A percentile compares a stretch with the other conserved stretches of the same genome.
Conservation (phyloP, 352 stramenopile species). For the Phytophthora rubi region DNA sequence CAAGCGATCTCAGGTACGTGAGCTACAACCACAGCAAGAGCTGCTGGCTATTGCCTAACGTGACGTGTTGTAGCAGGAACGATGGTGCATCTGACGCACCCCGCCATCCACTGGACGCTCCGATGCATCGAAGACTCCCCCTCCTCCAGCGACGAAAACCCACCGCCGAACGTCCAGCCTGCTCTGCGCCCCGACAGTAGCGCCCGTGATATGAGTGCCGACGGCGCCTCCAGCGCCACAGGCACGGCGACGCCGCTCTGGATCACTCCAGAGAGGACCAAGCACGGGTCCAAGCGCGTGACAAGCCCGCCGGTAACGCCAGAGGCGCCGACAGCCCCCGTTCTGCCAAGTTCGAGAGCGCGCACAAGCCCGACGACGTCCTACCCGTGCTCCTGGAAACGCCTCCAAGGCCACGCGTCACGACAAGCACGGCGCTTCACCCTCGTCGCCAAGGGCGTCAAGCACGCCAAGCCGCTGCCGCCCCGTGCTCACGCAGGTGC, state of each 20-base stretch:
- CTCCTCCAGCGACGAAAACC: not conserved
- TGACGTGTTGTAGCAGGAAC: not conserved
- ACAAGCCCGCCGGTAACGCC: not conserved
- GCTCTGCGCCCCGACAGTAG: not conserved
- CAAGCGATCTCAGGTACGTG: not conserved
- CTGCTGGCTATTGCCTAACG: not conserved
- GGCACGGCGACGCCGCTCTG: not conserved
- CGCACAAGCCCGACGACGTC: not conserved
- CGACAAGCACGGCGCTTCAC: no score
- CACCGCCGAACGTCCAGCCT: not conserved
- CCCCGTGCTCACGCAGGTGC: no score
- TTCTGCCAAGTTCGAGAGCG: not conserved
- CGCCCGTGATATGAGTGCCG: no score
- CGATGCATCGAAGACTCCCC: not conserved
- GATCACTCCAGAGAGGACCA: not conserved
- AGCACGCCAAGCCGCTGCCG: no score
- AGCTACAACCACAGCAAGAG: not conserved
- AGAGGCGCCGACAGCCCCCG: no score
- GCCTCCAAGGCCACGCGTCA: no score
- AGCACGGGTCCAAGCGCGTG: not conserved
- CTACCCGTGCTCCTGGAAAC: not conserved
- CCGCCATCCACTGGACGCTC: not conserved
- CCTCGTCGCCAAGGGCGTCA: no score
- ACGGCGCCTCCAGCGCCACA: not conserved
- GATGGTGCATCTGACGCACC: constrained; percentile 9